These are phyloP conservation scores for Sechiopsis laciniata DNA, from an alignment of 306 rosid species.

Conservation along the genomic window DNA sequence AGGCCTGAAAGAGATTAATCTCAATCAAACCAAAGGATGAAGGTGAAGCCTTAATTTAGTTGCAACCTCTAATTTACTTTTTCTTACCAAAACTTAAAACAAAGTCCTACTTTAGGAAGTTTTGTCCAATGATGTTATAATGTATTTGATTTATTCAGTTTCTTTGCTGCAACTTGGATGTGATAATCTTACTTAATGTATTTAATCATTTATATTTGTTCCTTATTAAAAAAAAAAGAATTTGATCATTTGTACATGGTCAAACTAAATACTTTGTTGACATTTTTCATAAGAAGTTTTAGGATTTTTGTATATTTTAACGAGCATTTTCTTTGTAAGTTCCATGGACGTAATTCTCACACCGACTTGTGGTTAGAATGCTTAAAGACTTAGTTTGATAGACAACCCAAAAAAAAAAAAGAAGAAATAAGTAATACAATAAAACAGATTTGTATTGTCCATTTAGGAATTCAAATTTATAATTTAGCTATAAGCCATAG, in stretches of 20 bases:
- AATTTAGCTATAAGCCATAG: too few species aligned
- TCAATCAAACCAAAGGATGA: constrained; percentile 44
- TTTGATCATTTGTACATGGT: constrained; percentile 3
- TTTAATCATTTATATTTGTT: neutral
- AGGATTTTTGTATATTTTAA: neutral
- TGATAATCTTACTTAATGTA: neutral
- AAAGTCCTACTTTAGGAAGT: neutral
- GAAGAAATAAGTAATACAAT: too few species aligned
- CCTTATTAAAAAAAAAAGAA: neutral
- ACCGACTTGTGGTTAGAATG: too few species aligned
- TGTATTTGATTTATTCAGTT: neutral
- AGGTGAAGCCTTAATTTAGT: constrained; percentile 6
- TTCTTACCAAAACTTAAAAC: neutral
- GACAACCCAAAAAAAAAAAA: too few species aligned
- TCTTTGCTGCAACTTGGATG: neutral
- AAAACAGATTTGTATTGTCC: too few species aligned
- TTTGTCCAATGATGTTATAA: constrained; percentile 8
- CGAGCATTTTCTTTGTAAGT: neutral
- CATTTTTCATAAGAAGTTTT: neutral
- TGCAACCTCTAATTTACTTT: neutral
- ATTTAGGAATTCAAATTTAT: too few species aligned
- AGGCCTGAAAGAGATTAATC: constrained; percentile 64
- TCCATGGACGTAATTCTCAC: too few species aligned
- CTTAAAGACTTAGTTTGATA: too few species aligned
- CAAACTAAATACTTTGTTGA: neutral